Evolutionary conservation across 1,284 basidiomycete species (phyloP).

Genomic region (Tetrapyrgos nigripes): DNA sequence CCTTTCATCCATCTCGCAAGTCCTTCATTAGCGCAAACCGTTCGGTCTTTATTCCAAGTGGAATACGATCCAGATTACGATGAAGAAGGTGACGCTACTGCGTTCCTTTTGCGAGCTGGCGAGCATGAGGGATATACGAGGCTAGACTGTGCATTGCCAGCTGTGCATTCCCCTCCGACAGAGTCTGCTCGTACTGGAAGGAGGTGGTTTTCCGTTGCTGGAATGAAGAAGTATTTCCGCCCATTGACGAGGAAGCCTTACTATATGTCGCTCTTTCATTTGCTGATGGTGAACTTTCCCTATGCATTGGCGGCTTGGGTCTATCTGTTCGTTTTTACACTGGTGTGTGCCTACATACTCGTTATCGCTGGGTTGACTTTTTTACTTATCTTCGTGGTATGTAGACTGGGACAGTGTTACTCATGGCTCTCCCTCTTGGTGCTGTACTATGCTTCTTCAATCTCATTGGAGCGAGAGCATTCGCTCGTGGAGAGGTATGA

Average conservation of each 20-base stretch:
- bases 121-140: constrained; percentile 17
- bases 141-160: background rate
- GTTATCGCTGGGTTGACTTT: background rate
- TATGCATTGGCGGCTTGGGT: constrained; percentile 75
- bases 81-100: constrained; percentile 4
- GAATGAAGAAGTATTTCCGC: constrained; percentile 65
- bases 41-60: constrained; percentile 64
- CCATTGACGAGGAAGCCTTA: constrained; percentile 62
- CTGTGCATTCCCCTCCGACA: background rate
- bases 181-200: background rate
- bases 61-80: constrained; percentile 34
- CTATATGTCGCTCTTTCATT: constrained; percentile 68
- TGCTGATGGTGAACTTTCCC: constrained; percentile 76
- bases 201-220: constrained; percentile 37
- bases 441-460: constrained; percentile 78
- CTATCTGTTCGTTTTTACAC: constrained; percentile 77
- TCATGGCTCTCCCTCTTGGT: constrained; percentile 79
- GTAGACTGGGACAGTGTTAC: constrained; percentile 75
- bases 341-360: constrained; percentile 54
- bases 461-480: constrained; percentile 70
- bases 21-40: constrained; percentile 69
- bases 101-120: constrained; percentile 6
- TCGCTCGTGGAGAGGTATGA: constrained; percentile 72
- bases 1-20: constrained; percentile 54
- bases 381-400: constrained; percentile 9